Conservation (phyloP, 129 eudicot genomes). For the Centrapalus pauciflorus region DNA sequence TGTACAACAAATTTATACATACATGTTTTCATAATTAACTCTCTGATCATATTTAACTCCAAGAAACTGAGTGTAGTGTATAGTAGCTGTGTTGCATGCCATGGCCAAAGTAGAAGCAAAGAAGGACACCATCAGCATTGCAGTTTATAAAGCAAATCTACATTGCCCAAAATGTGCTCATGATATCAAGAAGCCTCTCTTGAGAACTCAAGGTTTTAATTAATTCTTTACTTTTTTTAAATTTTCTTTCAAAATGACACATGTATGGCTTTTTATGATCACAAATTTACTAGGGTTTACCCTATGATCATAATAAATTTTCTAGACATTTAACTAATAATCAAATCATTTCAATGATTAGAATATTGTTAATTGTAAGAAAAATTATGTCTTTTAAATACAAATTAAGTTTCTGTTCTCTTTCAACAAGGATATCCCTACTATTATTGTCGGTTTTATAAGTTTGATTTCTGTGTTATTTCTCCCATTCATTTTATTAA, state of each 20-base stretch:
- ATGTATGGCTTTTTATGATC: not conserved
- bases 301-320: not conserved
- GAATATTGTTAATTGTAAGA: too few species aligned
- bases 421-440: too few species aligned
- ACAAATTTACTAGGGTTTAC: too few species aligned
- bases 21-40: not conserved
- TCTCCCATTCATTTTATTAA: not conserved
- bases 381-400: too few species aligned
- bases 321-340: not conserved
- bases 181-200: slow-evolving; percentile 68
- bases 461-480: not conserved
- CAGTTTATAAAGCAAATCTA: slow-evolving; percentile 64
- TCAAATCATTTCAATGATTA: not conserved
- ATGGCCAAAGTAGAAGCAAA: slow-evolving; percentile 36
- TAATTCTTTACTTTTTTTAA: not conserved
- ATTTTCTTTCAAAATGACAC: not conserved
- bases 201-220: slow-evolving; percentile 53
- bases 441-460: not conserved
- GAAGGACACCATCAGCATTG: slow-evolving; percentile 56
- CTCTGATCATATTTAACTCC: not conserved
- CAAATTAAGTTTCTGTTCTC: too few species aligned
- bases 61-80: not conserved
- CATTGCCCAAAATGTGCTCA: slow-evolving; percentile 95
- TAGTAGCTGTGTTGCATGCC: not conserved
- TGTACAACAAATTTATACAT: not conserved